Conservation (phyloP, 2,329 filamentous ascomycete species). For the Daldinia sp. region DNA sequence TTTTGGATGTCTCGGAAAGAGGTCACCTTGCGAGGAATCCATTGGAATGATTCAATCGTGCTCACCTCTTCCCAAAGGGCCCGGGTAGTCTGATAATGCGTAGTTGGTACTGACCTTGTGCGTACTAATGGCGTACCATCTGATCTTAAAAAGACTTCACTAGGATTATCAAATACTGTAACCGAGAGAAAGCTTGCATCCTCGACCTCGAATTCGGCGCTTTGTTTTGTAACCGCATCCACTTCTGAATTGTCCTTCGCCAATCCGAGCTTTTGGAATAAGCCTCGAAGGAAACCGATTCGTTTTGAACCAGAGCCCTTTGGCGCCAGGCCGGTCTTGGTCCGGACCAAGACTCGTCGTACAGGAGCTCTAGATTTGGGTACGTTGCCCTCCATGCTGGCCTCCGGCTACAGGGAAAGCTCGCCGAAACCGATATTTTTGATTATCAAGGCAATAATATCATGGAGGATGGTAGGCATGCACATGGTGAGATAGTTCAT, state of each 20-base stretch:
- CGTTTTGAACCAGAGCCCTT: conserved; percentile 1
- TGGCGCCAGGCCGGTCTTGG: not conserved
- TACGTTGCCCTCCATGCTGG: not conserved
- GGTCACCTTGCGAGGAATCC: conserved; percentile 5
- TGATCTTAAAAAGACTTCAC: not conserved
- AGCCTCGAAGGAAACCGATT: not conserved
- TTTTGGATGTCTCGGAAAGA: conserved; percentile 2
- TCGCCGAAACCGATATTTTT: not conserved
- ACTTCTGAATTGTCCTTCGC: not conserved
- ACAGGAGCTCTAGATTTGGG: not conserved
- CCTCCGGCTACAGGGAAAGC: not conserved
- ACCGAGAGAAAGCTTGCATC: not conserved
- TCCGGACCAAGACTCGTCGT: not conserved
- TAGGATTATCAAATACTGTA: not conserved
- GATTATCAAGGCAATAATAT: not conserved
- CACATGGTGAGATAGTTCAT: not conserved
- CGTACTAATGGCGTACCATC: conserved; percentile 6
- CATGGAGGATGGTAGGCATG: not conserved
- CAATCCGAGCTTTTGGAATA: not conserved
- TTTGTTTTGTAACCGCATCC: not conserved
- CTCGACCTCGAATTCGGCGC: not conserved
- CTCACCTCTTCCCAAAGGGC: not conserved
- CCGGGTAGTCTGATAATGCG: not conserved
- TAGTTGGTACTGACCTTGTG: not conserved
- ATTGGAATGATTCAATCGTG: not conserved